Evolutionary conservation across 2,329 filamentous ascomycete genomes (phyloP), one percentile per base, ranked within the genome.

Genomic region (Pseudohalonectria lignicola): DNA sequence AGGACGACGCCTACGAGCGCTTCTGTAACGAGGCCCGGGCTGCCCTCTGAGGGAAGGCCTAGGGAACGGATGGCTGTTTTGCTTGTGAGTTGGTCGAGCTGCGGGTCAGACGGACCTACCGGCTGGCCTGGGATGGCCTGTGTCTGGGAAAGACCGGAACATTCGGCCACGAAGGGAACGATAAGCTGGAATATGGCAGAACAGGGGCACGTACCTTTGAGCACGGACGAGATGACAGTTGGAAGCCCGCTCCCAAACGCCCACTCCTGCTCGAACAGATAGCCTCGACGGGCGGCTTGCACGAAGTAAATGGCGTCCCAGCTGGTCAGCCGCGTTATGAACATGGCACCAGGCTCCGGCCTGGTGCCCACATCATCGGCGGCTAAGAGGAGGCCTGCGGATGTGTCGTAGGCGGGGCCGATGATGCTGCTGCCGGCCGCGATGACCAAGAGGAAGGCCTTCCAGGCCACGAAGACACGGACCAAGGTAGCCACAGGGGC

Each of bases 281-380:
- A 79, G 25, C 81, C 82, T 10, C 72, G 65, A 31, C 66, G 66
- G 4, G 82, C 74, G 32, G 66, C 56, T 46, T 76, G 69, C 41
- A 79, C 63, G 51, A 80, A 90, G 56, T 90, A 92, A 47, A 93
- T 66, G 23, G 79, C 82, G 55, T 93, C 86, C 86, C 86, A 93
- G 55, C 83, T 71, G 6, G 78, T 77, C 41, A 92, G 62, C 31
- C 75, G 75, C 25, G 67, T 59, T 12, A 66, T 57, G 2, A 81
- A 49, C 43, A 59, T n/a, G 46, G 47, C 45, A 35, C 33, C 28
- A 39, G 35, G 18, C 18, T 33, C 26, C 20, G 37, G 23, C 28
- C 23, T 45, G 48, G 60, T 43, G 45, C 59, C 34, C 39, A 47
- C 47, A 13, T 34, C 31, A 12, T 42, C 39, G 37, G 49, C 46